Evolutionary conservation across 2,329 filamentous ascomycete species (phyloP).

Genomic region (Coniochaeta prunicola): DNA sequence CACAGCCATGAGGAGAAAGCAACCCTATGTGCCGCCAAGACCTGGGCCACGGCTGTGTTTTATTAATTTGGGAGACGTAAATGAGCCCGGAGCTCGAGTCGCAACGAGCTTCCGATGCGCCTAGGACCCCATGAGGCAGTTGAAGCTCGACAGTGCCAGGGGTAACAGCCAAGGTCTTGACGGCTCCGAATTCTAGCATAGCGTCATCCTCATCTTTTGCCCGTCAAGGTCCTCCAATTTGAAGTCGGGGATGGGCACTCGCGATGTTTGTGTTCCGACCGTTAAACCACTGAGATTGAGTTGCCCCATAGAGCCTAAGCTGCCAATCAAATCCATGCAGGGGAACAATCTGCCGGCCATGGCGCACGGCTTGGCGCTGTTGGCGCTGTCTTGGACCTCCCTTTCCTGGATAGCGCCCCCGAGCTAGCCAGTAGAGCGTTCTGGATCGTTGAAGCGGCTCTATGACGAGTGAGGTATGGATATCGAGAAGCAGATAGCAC

Average conservation of each 20-base stretch:
- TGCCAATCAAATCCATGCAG: background rate
- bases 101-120: background rate
- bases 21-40: constrained; percentile 1
- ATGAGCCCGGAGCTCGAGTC: background rate
- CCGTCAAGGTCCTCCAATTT: background rate
- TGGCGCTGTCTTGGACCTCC: constrained; percentile 5
- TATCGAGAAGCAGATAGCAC: too few relatives aligned
- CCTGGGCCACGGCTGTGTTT: background rate
- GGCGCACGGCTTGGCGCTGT: background rate
- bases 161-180: background rate
- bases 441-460: background rate
- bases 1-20: constrained; percentile 1
- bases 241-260: background rate
- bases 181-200: background rate
- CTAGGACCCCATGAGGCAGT: background rate
- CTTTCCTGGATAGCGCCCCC: constrained; percentile 1
- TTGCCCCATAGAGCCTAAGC: background rate
- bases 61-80: background rate
- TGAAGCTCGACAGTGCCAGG: background rate
- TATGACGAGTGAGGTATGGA: too few relatives aligned
- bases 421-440: background rate
- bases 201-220: background rate
- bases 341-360: background rate
- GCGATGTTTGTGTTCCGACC: background rate
- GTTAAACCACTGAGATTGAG: background rate